These are phyloP conservation scores for Candida yuanshanica DNA, from an alignment of 805 yeast species.

Conservation along the genomic window DNA sequence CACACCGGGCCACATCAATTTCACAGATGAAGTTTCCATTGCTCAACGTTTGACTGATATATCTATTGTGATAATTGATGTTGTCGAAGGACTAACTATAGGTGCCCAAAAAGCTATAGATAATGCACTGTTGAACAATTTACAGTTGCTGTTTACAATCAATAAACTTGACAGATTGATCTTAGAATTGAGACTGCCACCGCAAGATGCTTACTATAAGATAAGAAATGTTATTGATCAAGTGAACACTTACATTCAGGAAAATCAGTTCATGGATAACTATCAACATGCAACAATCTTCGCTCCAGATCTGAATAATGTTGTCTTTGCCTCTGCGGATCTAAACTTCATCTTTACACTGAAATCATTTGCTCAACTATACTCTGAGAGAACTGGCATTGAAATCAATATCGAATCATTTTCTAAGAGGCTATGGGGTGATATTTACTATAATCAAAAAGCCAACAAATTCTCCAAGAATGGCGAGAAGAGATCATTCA, in stretches of 20 bases:
- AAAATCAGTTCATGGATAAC: conserved; percentile 24
- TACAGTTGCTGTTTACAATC: conserved; percentile 55
- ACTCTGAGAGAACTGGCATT: conserved; percentile 28
- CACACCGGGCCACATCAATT: conserved; percentile 89
- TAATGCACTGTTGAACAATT: conserved; percentile 42
- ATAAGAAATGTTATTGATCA: conserved; percentile 54
- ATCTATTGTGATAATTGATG: conserved; percentile 69
- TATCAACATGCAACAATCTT: conserved; percentile 21
- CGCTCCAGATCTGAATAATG: conserved; percentile 65
- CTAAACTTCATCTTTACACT: conserved; percentile 63
- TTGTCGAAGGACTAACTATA: conserved; percentile 73
- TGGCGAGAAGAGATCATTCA: conserved; percentile 25
- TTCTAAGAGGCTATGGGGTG: conserved; percentile 70
- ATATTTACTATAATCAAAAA: conserved; percentile 42
- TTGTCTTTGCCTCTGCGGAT: conserved; percentile 67
- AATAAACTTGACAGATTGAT: conserved; percentile 86
- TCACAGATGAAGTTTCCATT: conserved; percentile 65
- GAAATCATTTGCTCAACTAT: conserved; percentile 53
- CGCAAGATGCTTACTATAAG: conserved; percentile 67
- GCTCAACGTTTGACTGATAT: conserved; percentile 60
- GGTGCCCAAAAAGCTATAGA: conserved; percentile 47
- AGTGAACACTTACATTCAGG: conserved; percentile 48
- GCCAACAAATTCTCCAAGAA: conserved; percentile 39
- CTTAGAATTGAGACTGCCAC: conserved; percentile 71
- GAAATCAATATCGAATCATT: conserved; percentile 36